These are phyloP conservation scores for Astragalus membranaceus DNA, from an alignment of 306 rosid species.

Conservation along the genomic window DNA sequence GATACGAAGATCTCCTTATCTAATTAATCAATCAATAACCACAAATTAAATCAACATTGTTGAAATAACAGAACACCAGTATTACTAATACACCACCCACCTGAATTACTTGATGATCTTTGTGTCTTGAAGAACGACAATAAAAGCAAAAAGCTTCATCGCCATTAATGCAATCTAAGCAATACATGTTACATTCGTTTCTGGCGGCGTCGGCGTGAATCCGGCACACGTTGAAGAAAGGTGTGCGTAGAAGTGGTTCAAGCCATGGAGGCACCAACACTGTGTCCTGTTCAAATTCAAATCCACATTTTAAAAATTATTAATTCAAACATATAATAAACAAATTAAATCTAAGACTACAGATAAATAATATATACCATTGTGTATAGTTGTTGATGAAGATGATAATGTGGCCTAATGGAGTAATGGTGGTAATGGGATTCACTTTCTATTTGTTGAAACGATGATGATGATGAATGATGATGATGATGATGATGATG, in stretches of 20 bases:
- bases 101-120: slow-evolving; percentile 90
- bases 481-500: background rate
- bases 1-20: slow-evolving; percentile 92
- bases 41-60: too few relatives aligned
- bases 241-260: slow-evolving; percentile 55
- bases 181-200: slow-evolving; percentile 87
- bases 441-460: too few relatives aligned
- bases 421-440: too few relatives aligned
- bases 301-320: background rate
- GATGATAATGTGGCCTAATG: too few relatives aligned
- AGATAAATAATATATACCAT: slow-evolving; percentile 7
- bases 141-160: slow-evolving; percentile 85
- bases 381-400: background rate
- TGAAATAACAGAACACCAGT: too few relatives aligned
- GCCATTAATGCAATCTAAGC: slow-evolving; percentile 70
- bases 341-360: background rate
- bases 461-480: slow-evolving; percentile 14
- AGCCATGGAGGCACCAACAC: slow-evolving; percentile 88
- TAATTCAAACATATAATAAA: background rate
- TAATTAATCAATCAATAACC: slow-evolving; percentile 11
- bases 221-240: slow-evolving; percentile 70
- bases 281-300: slow-evolving; percentile 52
- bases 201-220: slow-evolving; percentile 70
- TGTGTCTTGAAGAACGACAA: slow-evolving; percentile 84
- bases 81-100: slow-evolving; percentile 13